Evolutionary conservation across 2,329 filamentous ascomycete genomes (phyloP), one percentile per base, ranked within the genome.

Genomic region (Fusarium sp.): DNA sequence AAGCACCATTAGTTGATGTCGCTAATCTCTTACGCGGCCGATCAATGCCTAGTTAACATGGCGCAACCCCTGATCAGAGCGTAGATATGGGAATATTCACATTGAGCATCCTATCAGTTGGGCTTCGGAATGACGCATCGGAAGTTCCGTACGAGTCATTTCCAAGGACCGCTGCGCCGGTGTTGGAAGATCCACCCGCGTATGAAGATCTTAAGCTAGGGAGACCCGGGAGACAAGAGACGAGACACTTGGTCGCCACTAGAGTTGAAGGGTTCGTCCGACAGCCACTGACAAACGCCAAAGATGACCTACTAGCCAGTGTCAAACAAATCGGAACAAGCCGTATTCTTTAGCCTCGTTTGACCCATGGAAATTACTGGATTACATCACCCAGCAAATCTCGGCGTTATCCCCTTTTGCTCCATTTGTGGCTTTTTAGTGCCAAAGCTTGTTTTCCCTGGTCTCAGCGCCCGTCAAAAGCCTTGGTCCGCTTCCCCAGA

Each of bases 401-500:
- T 65, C 42, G 53, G 62, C 40, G 33, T 5, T 43, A 39, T 40
- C 44, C 52, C 15, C 22, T 36, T 36, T n/a, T 24, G 28, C 62
- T 44, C 44, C 49, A 46, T 51, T 31, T 45, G 28, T 53, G 17
- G 28, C 31, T 47, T 4, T 24, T 28, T 62, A 62, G 64, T 33
- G 51, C 28, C n/a, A 7, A 67, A 62, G 51, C 26, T 67, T 67
- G 57, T 62, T 57, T 7, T 15, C 44, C 38, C 54, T 42, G 19
- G 36, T 46, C 49, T 39, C 4, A 33, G 21, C 28, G 44, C 19
- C 52, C 14, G 34, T 64, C 47, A 57, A 63, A 65, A 51, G 17
- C 11, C n/a, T 9, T 38, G 22, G 28, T 61, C 50, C 31, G 39
- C 55, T 67, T 62, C 64, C 64, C 64, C 64, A 53, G 62, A 50